A percentile compares a stretch with the other conserved stretches of the same genome.
Evolutionary conservation across 78 protist genomes (phyloP).

Genomic region (Emiliania huxleyi): DNA sequence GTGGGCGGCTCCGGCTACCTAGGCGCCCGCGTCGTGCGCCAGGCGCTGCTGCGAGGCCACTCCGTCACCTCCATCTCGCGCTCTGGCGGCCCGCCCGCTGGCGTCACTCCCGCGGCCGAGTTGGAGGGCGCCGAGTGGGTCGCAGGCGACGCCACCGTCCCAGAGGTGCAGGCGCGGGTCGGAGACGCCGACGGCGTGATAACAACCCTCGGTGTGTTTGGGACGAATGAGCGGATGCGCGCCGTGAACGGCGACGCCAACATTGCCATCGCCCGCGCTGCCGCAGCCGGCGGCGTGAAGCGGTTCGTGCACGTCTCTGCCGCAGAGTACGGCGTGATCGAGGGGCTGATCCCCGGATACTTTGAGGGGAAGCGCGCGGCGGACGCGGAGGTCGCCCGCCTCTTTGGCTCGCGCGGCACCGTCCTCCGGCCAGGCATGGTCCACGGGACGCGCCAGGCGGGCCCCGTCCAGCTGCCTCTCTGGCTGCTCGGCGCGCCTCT

Average conservation of each 20-base stretch:
- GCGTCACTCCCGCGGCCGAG: background rate
- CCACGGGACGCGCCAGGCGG: background rate
- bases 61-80: background rate
- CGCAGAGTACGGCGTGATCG: background rate
- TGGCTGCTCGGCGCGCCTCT: background rate
- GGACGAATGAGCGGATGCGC: background rate
- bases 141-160: background rate
- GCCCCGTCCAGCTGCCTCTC: background rate
- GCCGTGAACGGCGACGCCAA: background rate
- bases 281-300: background rate
- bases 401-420: background rate
- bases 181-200: background rate
- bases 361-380: background rate
- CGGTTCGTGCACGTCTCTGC: background rate
- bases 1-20: slow-evolving; percentile 2
- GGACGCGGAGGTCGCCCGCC: background rate
- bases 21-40: background rate
- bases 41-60: background rate
- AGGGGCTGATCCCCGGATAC: background rate
- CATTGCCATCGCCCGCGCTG: background rate
- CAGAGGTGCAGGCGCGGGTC: background rate
- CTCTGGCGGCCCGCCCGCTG: background rate
- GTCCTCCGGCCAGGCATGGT: background rate
- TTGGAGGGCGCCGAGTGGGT: background rate
- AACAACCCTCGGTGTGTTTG: background rate